Percentiles rank a stretch among this genome's conserved stretches.
Evolutionary conservation across 441 rosid species (phyloP).

Genomic region (Dalechampia spathulata): DNA sequence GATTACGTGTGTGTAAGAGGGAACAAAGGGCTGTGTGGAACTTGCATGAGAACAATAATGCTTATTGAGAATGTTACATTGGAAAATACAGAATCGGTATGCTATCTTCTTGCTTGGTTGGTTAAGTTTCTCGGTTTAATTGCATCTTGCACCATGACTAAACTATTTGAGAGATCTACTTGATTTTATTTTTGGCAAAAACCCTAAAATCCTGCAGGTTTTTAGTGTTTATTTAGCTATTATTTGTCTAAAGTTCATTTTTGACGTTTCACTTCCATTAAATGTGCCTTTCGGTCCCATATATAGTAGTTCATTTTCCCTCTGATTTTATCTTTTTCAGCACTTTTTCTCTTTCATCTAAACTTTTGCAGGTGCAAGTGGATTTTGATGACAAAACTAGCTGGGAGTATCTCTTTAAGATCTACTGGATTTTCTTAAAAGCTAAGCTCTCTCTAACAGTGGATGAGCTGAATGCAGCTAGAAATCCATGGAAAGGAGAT

Average conservation of each 20-base stretch:
- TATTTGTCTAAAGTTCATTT: too few species aligned
- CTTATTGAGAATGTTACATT: slow-evolving; percentile 63
- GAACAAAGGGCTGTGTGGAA: slow-evolving; percentile 86
- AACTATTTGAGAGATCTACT: too few species aligned
- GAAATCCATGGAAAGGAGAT: slow-evolving; percentile 40
- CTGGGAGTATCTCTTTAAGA: slow-evolving; percentile 99
- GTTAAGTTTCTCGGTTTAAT: slow-evolving; percentile 10
- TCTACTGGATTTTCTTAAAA: slow-evolving; percentile 81
- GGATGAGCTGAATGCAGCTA: slow-evolving; percentile 57
- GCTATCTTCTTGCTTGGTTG: slow-evolving; percentile 7
- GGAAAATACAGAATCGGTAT: slow-evolving; percentile 61
- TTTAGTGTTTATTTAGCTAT: too few species aligned
- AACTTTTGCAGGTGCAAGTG: slow-evolving; percentile 72
- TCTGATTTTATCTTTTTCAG: slow-evolving; percentile 1
- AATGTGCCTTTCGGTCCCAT: too few species aligned
- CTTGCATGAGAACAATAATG: slow-evolving; percentile 84
- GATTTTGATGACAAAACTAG: slow-evolving; percentile 97
- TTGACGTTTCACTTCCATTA: too few species aligned
- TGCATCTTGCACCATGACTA: slow-evolving; percentile 11
- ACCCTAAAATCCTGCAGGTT: too few species aligned
- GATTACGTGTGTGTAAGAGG: slow-evolving; percentile 74
- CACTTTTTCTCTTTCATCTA: slow-evolving; percentile 7
- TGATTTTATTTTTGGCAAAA: too few species aligned
- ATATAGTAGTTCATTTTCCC: not conserved
- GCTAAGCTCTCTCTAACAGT: slow-evolving; percentile 61